Percentiles rank a stretch among this genome's conserved stretches.
These are phyloP conservation scores for Xylariaceae sp. DNA, from an alignment of 2,329 filamentous ascomycete genomes.

Conservation along the genomic window DNA sequence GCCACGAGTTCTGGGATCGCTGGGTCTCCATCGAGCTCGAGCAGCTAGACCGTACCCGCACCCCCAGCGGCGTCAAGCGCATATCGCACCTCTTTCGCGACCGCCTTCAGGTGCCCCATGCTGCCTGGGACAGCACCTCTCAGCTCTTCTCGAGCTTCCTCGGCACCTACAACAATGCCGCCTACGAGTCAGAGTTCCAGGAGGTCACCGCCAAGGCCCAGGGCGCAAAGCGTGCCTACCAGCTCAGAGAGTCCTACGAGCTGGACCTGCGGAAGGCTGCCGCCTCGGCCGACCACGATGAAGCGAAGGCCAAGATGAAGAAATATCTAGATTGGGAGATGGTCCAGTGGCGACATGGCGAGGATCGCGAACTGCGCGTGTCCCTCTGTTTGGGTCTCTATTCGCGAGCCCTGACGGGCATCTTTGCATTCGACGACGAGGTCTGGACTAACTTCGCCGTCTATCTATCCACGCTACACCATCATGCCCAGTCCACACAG, in stretches of 20 bases:
- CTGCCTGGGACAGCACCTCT: constrained; percentile 67
- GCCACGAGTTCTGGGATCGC: constrained; percentile 71
- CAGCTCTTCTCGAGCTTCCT: constrained; percentile 69
- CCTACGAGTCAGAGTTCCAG: constrained; percentile 70
- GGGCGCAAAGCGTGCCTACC: constrained; percentile 55
- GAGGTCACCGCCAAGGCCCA: constrained; percentile 56
- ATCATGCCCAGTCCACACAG: constrained; percentile 30
- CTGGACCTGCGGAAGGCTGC: constrained; percentile 53
- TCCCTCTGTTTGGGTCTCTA: constrained; percentile 61
- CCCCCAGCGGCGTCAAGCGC: constrained; percentile 51
- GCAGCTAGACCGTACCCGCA: constrained; percentile 50
- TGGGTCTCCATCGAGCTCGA: constrained; percentile 67
- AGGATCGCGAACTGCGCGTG: constrained; percentile 35
- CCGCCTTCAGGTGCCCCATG: constrained; percentile 64
- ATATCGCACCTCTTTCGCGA: constrained; percentile 64
- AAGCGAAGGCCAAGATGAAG: constrained; percentile 42
- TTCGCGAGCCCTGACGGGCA: constrained; percentile 62
- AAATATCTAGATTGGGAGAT: constrained; percentile 86
- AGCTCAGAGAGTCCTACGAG: constrained; percentile 61
- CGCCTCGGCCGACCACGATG: constrained; percentile 47
- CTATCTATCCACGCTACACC: constrained; percentile 53
- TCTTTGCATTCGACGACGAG: constrained; percentile 65
- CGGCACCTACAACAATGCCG: constrained; percentile 59
- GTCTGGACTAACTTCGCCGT: constrained; percentile 82
- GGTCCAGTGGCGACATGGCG: constrained; percentile 47